These are phyloP conservation scores for Penicillium verhagenii DNA, from an alignment of 495 filamentous ascomycete species.

Conservation along the genomic window DNA sequence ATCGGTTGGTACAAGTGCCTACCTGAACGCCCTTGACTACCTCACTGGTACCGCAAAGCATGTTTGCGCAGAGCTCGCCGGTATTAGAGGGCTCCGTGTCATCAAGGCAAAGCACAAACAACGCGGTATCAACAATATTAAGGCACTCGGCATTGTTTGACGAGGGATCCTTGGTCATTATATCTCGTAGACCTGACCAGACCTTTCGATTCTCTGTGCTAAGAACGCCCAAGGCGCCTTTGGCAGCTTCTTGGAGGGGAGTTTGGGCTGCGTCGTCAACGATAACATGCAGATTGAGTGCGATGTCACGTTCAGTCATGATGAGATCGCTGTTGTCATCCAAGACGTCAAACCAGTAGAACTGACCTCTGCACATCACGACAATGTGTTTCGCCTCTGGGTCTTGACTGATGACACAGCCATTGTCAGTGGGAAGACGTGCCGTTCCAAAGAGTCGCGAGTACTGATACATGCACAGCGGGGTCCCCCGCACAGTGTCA, in stretches of 20 bases:
- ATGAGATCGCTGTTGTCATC: conserved; percentile 93
- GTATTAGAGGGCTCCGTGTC: conserved; percentile 79
- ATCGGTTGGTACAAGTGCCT: conserved; percentile 95
- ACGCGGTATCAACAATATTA: conserved; percentile 88
- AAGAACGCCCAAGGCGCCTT: conserved; percentile 87
- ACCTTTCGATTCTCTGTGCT: conserved; percentile 95
- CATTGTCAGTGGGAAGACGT: conserved; percentile 89
- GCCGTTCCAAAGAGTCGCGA: conserved; percentile 94
- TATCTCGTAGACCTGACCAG: conserved; percentile 89
- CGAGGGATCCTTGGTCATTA: conserved; percentile 78
- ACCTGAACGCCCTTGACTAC: conserved; percentile 93
- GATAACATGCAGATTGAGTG: conserved; percentile 88
- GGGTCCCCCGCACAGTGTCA: conserved; percentile 77
- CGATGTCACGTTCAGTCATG: conserved; percentile 95
- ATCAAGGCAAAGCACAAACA: conserved; percentile 91
- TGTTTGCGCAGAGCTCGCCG: conserved; percentile 87
- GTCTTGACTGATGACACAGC: conserved; percentile 94
- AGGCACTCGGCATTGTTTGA: conserved; percentile 96
- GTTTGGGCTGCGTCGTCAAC: conserved; percentile 85
- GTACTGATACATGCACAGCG: conserved; percentile 97
- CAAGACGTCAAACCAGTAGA: conserved; percentile 98
- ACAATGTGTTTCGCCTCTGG: conserved; percentile 85
- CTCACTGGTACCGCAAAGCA: conserved; percentile 94
- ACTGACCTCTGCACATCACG: conserved; percentile 93
- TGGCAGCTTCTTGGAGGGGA: conserved; percentile 90